Conservation (phyloP, 2,329 filamentous ascomycete species). For the Trichoderma sp. region DNA sequence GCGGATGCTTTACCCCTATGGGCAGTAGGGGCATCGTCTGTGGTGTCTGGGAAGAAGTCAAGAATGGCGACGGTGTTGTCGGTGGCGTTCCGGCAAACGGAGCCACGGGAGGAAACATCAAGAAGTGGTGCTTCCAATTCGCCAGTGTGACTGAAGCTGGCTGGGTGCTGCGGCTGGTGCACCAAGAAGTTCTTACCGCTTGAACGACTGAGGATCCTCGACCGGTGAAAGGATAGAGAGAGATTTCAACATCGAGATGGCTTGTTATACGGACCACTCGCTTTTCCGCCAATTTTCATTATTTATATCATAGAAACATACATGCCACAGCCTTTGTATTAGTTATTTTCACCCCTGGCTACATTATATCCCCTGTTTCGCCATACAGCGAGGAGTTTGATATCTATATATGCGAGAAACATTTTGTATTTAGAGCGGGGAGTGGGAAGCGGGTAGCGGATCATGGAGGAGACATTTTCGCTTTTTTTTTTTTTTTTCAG, state of each 20-base stretch:
- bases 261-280: neutral
- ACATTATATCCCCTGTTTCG: slow-evolving; percentile 8
- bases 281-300: neutral
- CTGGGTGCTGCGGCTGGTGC: slow-evolving; percentile 55
- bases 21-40: slow-evolving; percentile 84
- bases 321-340: slow-evolving; percentile 4
- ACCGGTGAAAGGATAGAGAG: neutral
- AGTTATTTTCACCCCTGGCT: neutral
- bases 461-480: neutral
- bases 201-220: slow-evolving; percentile 21
- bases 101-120: slow-evolving; percentile 52
- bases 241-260: neutral
- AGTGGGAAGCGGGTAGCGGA: neutral
- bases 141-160: slow-evolving; percentile 50
- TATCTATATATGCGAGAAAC: slow-evolving; percentile 2
- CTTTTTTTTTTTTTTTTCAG: neutral
- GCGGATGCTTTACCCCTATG: slow-evolving; percentile 79
- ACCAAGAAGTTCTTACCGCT: slow-evolving; percentile 50
- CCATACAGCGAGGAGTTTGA: slow-evolving; percentile 10
- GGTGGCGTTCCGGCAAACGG: slow-evolving; percentile 52
- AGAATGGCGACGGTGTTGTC: slow-evolving; percentile 56
- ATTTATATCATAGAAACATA: neutral
- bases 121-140: slow-evolving; percentile 64
- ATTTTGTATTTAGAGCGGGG: slow-evolving; percentile 5
- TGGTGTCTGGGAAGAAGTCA: slow-evolving; percentile 78